A percentile compares a stretch with the other conserved stretches of the same genome.
Conservation (phyloP, 176 grass and related monocot species). For the Aegilops longissima region DNA sequence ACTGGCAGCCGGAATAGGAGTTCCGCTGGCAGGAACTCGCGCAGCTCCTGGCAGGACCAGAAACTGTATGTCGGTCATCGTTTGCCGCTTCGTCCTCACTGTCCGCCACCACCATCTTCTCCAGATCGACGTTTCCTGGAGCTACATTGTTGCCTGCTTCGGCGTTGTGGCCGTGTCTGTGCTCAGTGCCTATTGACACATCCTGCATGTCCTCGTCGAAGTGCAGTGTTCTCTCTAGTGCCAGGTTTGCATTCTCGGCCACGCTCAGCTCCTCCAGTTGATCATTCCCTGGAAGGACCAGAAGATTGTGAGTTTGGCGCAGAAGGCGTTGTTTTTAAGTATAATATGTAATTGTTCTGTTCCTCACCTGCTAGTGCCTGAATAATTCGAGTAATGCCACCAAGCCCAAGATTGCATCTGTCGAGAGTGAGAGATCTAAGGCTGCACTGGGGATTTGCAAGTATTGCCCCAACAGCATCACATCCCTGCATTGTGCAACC, state of each 20-base stretch:
- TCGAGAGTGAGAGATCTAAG: slow-evolving; percentile 65
- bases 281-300: slow-evolving; percentile 55
- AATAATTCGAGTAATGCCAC: slow-evolving; percentile 58
- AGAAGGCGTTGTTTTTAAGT: neutral
- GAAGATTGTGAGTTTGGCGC: neutral
- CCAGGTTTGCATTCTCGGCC: slow-evolving; percentile 53
- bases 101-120: slow-evolving; percentile 70
- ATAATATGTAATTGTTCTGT: slow-evolving; percentile 3
- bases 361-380: slow-evolving; percentile 65
- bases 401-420: slow-evolving; percentile 66
- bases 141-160: slow-evolving; percentile 7
- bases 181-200: slow-evolving; percentile 13
- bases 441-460: slow-evolving; percentile 57
- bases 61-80: slow-evolving; percentile 22
- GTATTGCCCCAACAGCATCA: slow-evolving; percentile 46
- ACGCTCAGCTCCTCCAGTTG: slow-evolving; percentile 72
- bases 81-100: slow-evolving; percentile 77
- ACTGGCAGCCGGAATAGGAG: slow-evolving; percentile 25
- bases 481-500: slow-evolving; percentile 45
- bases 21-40: slow-evolving; percentile 55
- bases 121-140: slow-evolving; percentile 18
- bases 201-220: slow-evolving; percentile 30
- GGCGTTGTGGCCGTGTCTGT: slow-evolving; percentile 4
- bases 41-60: slow-evolving; percentile 50
- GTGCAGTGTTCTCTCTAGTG: slow-evolving; percentile 33